Evolutionary conservation across 2,329 filamentous ascomycete species (phyloP).

Genomic region (Periconia sp.): DNA sequence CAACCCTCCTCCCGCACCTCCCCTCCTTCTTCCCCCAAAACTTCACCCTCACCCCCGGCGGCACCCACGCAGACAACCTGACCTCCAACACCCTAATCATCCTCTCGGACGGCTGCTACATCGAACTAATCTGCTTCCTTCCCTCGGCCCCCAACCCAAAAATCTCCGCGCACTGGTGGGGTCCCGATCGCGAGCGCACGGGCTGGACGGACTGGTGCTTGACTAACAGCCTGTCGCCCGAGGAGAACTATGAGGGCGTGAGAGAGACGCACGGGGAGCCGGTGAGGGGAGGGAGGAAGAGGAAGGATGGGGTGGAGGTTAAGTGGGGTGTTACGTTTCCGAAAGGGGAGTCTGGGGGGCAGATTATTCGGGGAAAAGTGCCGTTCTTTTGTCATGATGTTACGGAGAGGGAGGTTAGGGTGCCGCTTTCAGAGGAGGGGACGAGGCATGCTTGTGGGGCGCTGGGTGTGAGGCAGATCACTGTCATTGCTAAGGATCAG

Average conservation of each 20-base stretch:
- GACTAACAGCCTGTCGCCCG: constrained; percentile 19
- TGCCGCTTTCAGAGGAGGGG: constrained; percentile 53
- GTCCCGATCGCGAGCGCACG: constrained; percentile 56
- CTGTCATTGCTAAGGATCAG: constrained; percentile 29
- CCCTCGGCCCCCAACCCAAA: constrained; percentile 39
- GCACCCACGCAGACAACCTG: constrained; percentile 64
- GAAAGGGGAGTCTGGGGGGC: constrained; percentile 44
- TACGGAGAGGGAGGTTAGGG: constrained; percentile 62
- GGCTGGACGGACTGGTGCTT: constrained; percentile 66
- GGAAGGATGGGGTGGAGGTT: constrained; percentile 62
- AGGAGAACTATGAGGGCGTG: constrained; percentile 17
- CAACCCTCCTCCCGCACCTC: constrained; percentile 45
- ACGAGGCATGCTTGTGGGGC: constrained; percentile 60
- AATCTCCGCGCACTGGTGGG: constrained; percentile 62
- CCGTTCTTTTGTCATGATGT: constrained; percentile 69
- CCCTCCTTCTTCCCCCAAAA: constrained; percentile 58
- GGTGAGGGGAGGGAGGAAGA: constrained; percentile 58
- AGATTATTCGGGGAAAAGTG: constrained; percentile 53
- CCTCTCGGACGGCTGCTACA: constrained; percentile 68
- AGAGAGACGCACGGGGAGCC: constrained; percentile 57
- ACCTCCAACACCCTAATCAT: constrained; percentile 69
- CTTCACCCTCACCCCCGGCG: constrained; percentile 67
- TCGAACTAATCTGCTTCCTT: constrained; percentile 70
- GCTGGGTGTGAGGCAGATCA: constrained; percentile 49
- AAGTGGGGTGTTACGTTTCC: constrained; percentile 66